Conservation (phyloP, 2,329 filamentous ascomycete species). For the Hymenoscyphus scutula region DNA sequence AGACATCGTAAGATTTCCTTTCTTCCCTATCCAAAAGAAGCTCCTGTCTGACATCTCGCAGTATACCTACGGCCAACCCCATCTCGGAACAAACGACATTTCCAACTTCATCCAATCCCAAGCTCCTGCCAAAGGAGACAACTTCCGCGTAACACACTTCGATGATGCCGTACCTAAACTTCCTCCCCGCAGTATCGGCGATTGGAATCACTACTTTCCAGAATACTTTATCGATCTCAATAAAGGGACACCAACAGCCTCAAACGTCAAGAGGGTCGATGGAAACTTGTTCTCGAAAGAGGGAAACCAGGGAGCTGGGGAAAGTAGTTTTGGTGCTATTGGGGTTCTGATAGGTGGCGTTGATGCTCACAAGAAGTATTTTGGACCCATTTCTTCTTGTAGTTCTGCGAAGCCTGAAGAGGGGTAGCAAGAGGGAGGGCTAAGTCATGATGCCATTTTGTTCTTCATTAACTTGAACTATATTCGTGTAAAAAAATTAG, state of each 20-base stretch:
- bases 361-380: constrained; percentile 13
- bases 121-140: constrained; percentile 38
- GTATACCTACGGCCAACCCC: constrained; percentile 36
- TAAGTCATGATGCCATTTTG: background rate
- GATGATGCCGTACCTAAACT: constrained; percentile 67
- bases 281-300: constrained; percentile 15
- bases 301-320: constrained; percentile 17
- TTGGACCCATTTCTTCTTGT: constrained; percentile 5
- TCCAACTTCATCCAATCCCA: constrained; percentile 31
- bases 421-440: no score
- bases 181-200: constrained; percentile 44
- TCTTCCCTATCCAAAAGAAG: background rate
- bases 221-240: constrained; percentile 29
- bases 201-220: constrained; percentile 26
- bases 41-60: constrained; percentile 4
- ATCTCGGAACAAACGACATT: constrained; percentile 32
- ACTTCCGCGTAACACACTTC: constrained; percentile 63
- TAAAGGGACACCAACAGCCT: constrained; percentile 12
- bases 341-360: constrained; percentile 6
- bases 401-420: background rate
- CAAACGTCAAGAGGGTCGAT: constrained; percentile 10
- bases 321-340: constrained; percentile 2
- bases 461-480: background rate
- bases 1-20: constrained; percentile 16
- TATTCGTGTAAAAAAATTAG: background rate